These are phyloP conservation scores for Citrullus mucosospermus DNA, from an alignment of 306 rosid species.

Conservation along the genomic window DNA sequence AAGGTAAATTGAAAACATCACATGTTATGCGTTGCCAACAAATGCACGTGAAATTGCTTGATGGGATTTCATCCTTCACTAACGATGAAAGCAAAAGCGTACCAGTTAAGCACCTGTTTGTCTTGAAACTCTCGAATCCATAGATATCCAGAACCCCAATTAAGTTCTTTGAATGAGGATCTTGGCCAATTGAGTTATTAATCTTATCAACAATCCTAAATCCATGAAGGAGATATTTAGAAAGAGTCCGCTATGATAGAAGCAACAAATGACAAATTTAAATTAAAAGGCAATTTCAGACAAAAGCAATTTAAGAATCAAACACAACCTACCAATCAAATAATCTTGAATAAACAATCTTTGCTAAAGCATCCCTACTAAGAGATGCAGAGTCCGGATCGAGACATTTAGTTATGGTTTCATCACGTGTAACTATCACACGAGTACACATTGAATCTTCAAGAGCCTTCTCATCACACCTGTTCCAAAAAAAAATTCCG, in stretches of 20 bases:
- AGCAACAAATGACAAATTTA: not conserved
- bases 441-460: slow-evolving; percentile 91
- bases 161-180: slow-evolving; percentile 56
- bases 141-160: slow-evolving; percentile 96
- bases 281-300: not conserved
- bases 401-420: slow-evolving; percentile 66
- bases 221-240: slow-evolving; percentile 6
- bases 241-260: slow-evolving; percentile 1
- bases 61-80: slow-evolving; percentile 17
- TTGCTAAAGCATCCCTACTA: slow-evolving; percentile 87
- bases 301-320: not conserved
- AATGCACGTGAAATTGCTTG: not conserved
- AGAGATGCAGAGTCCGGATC: slow-evolving; percentile 62
- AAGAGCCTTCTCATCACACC: slow-evolving; percentile 80
- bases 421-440: slow-evolving; percentile 88
- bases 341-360: slow-evolving; percentile 73
- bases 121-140: slow-evolving; percentile 99
- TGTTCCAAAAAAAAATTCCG: slow-evolving; percentile 14
- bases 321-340: slow-evolving; percentile 64
- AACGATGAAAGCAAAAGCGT: slow-evolving; percentile 40
- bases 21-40: not conserved
- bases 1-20: not conserved
- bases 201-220: slow-evolving; percentile 85
- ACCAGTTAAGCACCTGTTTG: slow-evolving; percentile 90
- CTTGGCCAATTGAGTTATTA: slow-evolving; percentile 90